Evolutionary conservation across 495 filamentous ascomycete species (phyloP), one percentile per base, ranked within the genome.

Genomic region (Penicillium cinerascens): DNA sequence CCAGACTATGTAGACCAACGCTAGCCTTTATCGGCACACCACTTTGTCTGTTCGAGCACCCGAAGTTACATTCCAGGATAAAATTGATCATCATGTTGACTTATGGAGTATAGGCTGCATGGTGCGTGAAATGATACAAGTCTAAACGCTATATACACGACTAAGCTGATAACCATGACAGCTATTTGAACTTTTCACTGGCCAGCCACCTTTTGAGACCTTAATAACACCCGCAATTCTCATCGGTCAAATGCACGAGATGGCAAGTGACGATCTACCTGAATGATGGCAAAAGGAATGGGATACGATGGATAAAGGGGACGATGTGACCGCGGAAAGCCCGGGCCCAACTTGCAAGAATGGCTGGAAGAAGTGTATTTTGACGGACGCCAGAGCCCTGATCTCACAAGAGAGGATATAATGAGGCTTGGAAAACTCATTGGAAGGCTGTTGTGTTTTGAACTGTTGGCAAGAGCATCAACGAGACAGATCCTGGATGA

Each of bases 91-190:
- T 56, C 60, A 61, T 47, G 57, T 76, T 33, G 71, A 77, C 52
- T 50, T 78, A n/a, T 79, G 71, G 73, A 64, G 70, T 43, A 61
- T 68, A 39, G 71, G 72, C 9, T 71, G 69, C 54, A 64, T 65
- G 58, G 72, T 79, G 56, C 38, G 68, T 53, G 27, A 49, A 58
- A 16, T 54, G 16, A 51, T 26, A 18, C 4, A 16, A 33, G 43
- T 10, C 38, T 29, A 10, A 45, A 45, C 36, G 33, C 35, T 49
- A 29, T 15, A 10, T 15, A 51, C 15, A n/a, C n/a, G 15, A 27
- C 27, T 44, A 39, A 35, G 43, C 48, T 66, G 25, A 69, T 44
- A 52, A 21, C 7, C 46, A 23, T 56, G 40, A 45, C 55, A 74
- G 71, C 61, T 74, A 20, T 74, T 72, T 59, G 68, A 74, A 59